Base-by-base conservation (phyloP, 2,329 filamentous ascomycete species). In the Stachybotrys echinatus region DNA sequence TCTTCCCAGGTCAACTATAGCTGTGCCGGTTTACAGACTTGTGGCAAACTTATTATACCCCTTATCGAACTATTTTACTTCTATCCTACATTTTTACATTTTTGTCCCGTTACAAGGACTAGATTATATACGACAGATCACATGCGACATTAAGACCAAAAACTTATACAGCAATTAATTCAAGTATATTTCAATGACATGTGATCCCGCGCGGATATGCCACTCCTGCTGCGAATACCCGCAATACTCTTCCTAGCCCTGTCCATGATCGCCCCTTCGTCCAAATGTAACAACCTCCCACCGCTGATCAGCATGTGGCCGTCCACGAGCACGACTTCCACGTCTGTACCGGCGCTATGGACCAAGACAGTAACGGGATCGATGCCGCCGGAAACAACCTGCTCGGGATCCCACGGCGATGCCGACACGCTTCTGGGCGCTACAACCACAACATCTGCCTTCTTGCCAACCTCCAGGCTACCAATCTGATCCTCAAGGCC, bases 401-500 rank as follows among this genome's bases (percentile, higher is more conserved):
- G 50, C 4, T 19, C 21, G 7, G 50, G 40, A 34, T 52, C 50
- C 22, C 48, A 52, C 18, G 50, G 50, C 18, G 47, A 46, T 14
- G 46, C 42, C 8, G 42, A 38, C 17, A 50, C 31, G 22, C 42
- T 31, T 19, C 17, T 23, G 5, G 48, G 18, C 6, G 40, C 47
- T 23, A 53, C 12, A 34, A 69, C 65, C 47, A 74, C 65, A 42
- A 51, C 38, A 54, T 74, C 71, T 3, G 72, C 72, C 57, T 70
- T 73, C 62, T 74, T 74, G 5, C 70, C 71, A 6, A 65, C 58
- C 49, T 73, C 69, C 19, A 73, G 48, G 42, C 66, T 71, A 0
- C 70, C 71, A 20, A 73, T 65, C 4, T 64, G 58, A 5, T 59
- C 50, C 27, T 66, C 64, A 19, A 78, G 54, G 0, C 75, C 74